These are phyloP conservation scores for Pleurotus tuber-regium DNA, from an alignment of 768 basidiomycete species.

Conservation along the genomic window DNA sequence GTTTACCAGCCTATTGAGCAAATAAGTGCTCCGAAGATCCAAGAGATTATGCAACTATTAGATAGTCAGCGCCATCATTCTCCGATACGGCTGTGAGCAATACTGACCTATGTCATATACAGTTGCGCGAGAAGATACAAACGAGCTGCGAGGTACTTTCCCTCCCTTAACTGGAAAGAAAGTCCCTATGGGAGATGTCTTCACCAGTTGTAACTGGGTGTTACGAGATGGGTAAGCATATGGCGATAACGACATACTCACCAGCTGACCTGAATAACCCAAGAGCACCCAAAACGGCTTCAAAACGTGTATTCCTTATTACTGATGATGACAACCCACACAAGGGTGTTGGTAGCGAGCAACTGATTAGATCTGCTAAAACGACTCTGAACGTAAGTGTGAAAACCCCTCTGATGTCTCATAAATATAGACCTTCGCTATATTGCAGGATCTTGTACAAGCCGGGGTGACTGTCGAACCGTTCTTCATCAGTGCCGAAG, in stretches of 20 bases:
- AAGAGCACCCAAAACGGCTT: conserved; percentile 83
- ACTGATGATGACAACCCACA: conserved; percentile 88
- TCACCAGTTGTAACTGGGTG: conserved; percentile 88
- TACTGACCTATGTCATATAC: conserved; percentile 13
- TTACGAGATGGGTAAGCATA: conserved; percentile 77
- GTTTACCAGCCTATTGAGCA: conserved; percentile 76
- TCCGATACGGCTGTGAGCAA: not conserved
- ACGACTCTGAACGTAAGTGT: conserved; percentile 63
- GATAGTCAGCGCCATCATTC: conserved; percentile 53
- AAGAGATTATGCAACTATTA: conserved; percentile 72
- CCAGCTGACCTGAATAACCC: not conserved
- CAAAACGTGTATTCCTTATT: conserved; percentile 91
- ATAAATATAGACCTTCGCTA: too few relatives aligned
- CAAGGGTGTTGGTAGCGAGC: conserved; percentile 49
- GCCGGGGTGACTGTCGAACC: conserved; percentile 80
- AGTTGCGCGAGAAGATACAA: conserved; percentile 69
- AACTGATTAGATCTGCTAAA: conserved; percentile 64
- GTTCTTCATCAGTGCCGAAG: conserved; percentile 78
- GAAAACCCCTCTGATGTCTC: conserved; percentile 1
- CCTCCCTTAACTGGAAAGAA: conserved; percentile 57
- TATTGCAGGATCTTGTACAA: conserved; percentile 78
- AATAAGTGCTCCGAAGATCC: conserved; percentile 79
- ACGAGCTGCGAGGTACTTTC: conserved; percentile 55
- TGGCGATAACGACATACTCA: not conserved
- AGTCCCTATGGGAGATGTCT: conserved; percentile 84